A percentile compares a stretch with the other conserved stretches of the same genome.
These are phyloP conservation scores for Cystofilobasidium ferigula DNA, from an alignment of 768 basidiomycete genomes.

Conservation along the genomic window DNA sequence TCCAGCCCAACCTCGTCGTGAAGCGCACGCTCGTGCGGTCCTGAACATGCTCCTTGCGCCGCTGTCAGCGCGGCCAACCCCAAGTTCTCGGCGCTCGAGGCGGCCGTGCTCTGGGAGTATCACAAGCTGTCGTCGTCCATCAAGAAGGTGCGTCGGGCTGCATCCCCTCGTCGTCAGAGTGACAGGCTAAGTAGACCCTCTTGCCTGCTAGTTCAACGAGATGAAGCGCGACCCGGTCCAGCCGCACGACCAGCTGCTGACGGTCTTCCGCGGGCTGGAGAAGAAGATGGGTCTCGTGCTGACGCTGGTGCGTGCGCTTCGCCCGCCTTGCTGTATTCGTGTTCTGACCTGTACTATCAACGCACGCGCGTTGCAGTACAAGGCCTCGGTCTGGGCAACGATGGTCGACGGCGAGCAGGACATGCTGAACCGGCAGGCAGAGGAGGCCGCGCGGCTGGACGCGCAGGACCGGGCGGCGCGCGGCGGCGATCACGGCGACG, in stretches of 20 bases:
- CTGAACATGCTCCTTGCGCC: background rate
- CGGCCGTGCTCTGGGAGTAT: conserved; percentile 83
- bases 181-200: background rate
- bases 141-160: conserved; percentile 50
- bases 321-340: background rate
- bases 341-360: conserved; percentile 9
- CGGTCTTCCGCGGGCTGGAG: conserved; percentile 67
- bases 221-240: conserved; percentile 56
- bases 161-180: background rate
- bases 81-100: conserved; percentile 52
- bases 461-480: conserved; percentile 3
- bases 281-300: conserved; percentile 90
- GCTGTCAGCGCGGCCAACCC: conserved; percentile 15
- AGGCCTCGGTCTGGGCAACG: conserved; percentile 90
- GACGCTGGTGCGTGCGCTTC: conserved; percentile 56
- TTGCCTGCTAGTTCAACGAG: conserved; percentile 6
- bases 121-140: conserved; percentile 72
- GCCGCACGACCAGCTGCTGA: conserved; percentile 66
- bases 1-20: too few species aligned
- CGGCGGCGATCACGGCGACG: background rate
- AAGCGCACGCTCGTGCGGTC: background rate
- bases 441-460: conserved; percentile 2
- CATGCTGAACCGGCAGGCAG: conserved; percentile 2
- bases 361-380: conserved; percentile 52
- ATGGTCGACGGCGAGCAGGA: conserved; percentile 45